A percentile compares a stretch with the other conserved stretches of the same genome.
These are phyloP conservation scores for Ceratocystiopsis minuta DNA, from an alignment of 2,329 filamentous ascomycete genomes.

Conservation along the genomic window DNA sequence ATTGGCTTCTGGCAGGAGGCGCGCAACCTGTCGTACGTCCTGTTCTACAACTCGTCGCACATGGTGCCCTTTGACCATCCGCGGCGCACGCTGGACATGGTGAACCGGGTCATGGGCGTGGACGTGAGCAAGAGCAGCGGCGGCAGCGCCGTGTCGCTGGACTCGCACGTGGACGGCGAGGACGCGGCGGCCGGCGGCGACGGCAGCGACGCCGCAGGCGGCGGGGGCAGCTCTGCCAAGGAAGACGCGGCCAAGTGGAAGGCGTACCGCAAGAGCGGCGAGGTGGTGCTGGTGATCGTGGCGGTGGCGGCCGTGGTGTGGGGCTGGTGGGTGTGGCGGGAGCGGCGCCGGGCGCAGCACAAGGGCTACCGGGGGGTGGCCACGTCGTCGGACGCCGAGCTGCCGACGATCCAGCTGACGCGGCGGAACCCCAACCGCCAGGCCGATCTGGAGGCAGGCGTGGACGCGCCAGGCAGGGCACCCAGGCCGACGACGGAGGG, in stretches of 20 bases:
- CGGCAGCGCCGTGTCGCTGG: constrained; percentile 33
- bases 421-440: too few species aligned
- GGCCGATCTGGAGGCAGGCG: background rate
- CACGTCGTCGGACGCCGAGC: constrained; percentile 11
- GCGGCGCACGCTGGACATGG: constrained; percentile 78
- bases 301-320: constrained; percentile 53
- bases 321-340: constrained; percentile 54
- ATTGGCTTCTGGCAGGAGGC: constrained; percentile 91
- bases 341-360: constrained; percentile 31
- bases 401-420: constrained; percentile 1
- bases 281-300: constrained; percentile 69
- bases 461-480: background rate
- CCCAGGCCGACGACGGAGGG: constrained; percentile 7
- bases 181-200: constrained; percentile 67
- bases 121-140: constrained; percentile 83
- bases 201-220: constrained; percentile 57
- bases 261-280: constrained; percentile 74
- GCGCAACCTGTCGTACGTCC: constrained; percentile 84
- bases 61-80: constrained; percentile 97
- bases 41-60: constrained; percentile 90
- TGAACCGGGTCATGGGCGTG: constrained; percentile 88
- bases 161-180: constrained; percentile 72
- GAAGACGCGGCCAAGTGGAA: constrained; percentile 62
- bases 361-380: constrained; percentile 34
- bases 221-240: constrained; percentile 43